A percentile compares a stretch with the other conserved stretches of the same genome.
Evolutionary conservation across 2,329 filamentous ascomycete genomes (phyloP).

Genomic region (Karstenula rhodostoma): DNA sequence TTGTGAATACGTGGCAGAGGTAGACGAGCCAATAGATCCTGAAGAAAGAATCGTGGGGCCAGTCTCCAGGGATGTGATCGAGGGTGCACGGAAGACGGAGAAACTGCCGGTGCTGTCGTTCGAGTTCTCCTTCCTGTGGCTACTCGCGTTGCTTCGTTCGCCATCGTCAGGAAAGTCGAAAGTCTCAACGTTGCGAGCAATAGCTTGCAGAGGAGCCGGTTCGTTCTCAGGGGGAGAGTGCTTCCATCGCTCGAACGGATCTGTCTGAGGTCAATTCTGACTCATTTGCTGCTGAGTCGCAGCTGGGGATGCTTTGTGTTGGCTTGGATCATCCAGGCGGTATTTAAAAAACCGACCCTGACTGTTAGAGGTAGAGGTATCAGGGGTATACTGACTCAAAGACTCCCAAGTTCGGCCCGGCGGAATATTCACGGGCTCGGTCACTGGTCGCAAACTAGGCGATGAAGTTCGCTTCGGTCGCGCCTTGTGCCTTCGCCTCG

Average conservation of each 20-base stretch:
- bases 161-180: slow-evolving; percentile 40
- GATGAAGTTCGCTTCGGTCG: slow-evolving; percentile 73
- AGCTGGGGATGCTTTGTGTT: slow-evolving; percentile 7
- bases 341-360: slow-evolving; percentile 36
- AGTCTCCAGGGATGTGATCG: slow-evolving; percentile 63
- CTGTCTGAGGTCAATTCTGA: slow-evolving; percentile 58
- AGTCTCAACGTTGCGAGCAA: slow-evolving; percentile 65
- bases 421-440: slow-evolving; percentile 77
- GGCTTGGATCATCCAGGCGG: slow-evolving; percentile 21
- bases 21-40: slow-evolving; percentile 62
- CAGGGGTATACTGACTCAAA: slow-evolving; percentile 41
- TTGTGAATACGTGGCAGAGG: slow-evolving; percentile 65
- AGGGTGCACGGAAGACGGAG: slow-evolving; percentile 61
- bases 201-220: slow-evolving; percentile 70
- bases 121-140: slow-evolving; percentile 59
- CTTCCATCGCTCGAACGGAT: slow-evolving; percentile 74
- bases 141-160: slow-evolving; percentile 46
- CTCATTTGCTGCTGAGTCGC: slow-evolving; percentile 29
- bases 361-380: slow-evolving; percentile 23
- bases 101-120: slow-evolving; percentile 57
- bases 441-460: slow-evolving; percentile 70
- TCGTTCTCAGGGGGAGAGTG: slow-evolving; percentile 74
- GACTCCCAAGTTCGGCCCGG: slow-evolving; percentile 63
- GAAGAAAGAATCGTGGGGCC: slow-evolving; percentile 59
- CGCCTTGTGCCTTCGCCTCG: slow-evolving; percentile 81